phyloP scores from a whole-genome alignment of 1,139 yeast genomes.

The Diutina ranongensis region DNA sequence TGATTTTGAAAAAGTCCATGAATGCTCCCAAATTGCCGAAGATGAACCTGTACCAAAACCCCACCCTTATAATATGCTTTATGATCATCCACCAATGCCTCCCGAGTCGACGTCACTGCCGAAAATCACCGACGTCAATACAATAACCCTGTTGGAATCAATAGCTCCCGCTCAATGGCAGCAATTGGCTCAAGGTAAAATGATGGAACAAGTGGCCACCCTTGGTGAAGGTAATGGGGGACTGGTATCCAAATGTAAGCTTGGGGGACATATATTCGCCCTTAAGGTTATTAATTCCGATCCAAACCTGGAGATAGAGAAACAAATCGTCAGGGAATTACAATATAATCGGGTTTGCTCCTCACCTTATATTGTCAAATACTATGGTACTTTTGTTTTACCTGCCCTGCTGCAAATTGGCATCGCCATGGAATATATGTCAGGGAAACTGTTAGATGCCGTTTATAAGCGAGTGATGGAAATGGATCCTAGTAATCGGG shows the following conservation, averaged over 20 bases:
- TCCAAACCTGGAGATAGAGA: conserved; percentile 73
- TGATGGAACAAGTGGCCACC: conserved; percentile 50
- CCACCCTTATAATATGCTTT: conserved; percentile 1
- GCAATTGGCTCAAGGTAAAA: conserved; percentile 41
- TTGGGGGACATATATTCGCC: conserved; percentile 62
- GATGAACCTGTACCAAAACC: conserved; percentile 4
- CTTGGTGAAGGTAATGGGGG: conserved; percentile 97
- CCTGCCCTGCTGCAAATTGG: conserved; percentile 66
- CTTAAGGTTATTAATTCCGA: conserved; percentile 68
- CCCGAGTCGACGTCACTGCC: neutral
- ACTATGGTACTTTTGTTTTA: conserved; percentile 83
- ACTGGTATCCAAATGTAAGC: conserved; percentile 65
- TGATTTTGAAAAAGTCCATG: conserved; percentile 2
- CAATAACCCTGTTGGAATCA: conserved; percentile 10
- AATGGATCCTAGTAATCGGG: conserved; percentile 64
- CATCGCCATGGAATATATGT: conserved; percentile 96
- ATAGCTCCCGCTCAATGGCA: conserved; percentile 77
- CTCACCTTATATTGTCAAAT: conserved; percentile 77
- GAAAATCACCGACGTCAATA: neutral
- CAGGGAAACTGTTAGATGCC: conserved; percentile 82
- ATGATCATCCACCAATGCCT: conserved; percentile 5
- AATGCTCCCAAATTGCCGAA: neutral
- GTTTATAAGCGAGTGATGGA: conserved; percentile 57
- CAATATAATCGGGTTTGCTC: conserved; percentile 77
- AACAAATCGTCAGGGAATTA: conserved; percentile 77